Evolutionary conservation across 2,329 filamentous ascomycete species (phyloP).

Genomic region (Alternaria triticimaculans): DNA sequence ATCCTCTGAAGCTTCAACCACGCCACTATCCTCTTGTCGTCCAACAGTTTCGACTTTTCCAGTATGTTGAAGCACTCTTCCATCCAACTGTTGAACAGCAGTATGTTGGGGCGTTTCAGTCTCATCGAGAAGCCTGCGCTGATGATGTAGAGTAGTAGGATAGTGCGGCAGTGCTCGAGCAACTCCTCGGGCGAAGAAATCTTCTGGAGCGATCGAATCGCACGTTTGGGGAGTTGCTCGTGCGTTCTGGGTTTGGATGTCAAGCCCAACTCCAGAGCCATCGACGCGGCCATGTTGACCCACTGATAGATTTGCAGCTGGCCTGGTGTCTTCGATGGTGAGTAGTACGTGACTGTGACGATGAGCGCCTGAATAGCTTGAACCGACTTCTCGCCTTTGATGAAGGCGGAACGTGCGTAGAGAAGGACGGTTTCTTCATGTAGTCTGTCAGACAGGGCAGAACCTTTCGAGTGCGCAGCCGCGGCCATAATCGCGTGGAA

Average conservation of each 20-base stretch:
- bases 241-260: conserved; percentile 47
- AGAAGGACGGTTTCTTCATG: conserved; percentile 44
- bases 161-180: conserved; percentile 45
- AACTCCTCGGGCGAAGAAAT: conserved; percentile 46
- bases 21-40: conserved; percentile 39
- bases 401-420: conserved; percentile 43
- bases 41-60: conserved; percentile 39
- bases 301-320: conserved; percentile 46
- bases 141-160: conserved; percentile 40
- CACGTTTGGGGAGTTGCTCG: conserved; percentile 46
- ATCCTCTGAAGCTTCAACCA: conserved; percentile 45
- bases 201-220: conserved; percentile 38
- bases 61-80: conserved; percentile 42
- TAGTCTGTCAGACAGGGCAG: conserved; percentile 38
- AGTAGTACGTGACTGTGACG: conserved; percentile 44
- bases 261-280: conserved; percentile 47
- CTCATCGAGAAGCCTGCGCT: conserved; percentile 45
- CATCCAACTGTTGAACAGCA: conserved; percentile 48
- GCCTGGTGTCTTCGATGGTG: conserved; percentile 40
- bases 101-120: conserved; percentile 42
- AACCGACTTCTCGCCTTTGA: conserved; percentile 48
- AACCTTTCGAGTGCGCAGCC: conserved; percentile 42
- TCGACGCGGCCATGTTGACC: conserved; percentile 45
- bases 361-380: conserved; percentile 46
- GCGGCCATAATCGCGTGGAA: conserved; percentile 49